Conservation (phyloP, 345 rosid genomes). For the Turritis glabra region DNA sequence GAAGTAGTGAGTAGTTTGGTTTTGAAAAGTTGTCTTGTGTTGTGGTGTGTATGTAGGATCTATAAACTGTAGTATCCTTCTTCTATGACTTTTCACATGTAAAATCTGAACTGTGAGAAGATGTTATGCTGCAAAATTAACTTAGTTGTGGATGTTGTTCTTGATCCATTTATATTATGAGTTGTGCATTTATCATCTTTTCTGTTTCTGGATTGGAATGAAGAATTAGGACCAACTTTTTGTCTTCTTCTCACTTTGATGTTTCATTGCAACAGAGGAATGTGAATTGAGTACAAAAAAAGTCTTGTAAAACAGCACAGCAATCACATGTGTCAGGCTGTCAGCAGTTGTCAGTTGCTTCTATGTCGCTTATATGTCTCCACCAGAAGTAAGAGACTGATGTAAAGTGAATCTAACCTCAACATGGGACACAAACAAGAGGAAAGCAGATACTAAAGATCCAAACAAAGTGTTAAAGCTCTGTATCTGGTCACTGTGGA, state of each 20-base stretch:
- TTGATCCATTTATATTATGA: neutral
- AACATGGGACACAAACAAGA: constrained; percentile 6
- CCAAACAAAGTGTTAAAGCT: too few species aligned
- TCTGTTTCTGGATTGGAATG: neutral
- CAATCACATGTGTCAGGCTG: constrained; percentile 26
- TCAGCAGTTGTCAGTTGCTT: constrained; percentile 13
- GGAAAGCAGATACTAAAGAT: neutral
- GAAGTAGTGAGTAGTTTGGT: constrained; percentile 37
- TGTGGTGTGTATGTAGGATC: constrained; percentile 60
- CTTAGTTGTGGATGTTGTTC: neutral
- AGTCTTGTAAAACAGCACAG: neutral
- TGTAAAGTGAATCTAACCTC: neutral
- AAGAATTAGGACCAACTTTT: constrained; percentile 23
- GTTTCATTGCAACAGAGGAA: constrained; percentile 16
- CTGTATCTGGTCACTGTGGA: too few species aligned
- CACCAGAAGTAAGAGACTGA: neutral
- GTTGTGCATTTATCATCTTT: constrained; percentile 1
- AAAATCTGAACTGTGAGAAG: constrained; percentile 38
- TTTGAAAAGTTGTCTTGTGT: constrained; percentile 27
- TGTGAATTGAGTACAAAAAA: constrained; percentile 3
- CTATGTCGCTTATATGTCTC: neutral
- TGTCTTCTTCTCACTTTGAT: constrained; percentile 27
- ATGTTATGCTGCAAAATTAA: constrained; percentile 14
- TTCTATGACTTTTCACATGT: constrained; percentile 40
- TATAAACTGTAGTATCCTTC: constrained; percentile 6